Base-by-base conservation (phyloP, 257 asterid species). In the Ophiorrhiza pumila region DNA sequence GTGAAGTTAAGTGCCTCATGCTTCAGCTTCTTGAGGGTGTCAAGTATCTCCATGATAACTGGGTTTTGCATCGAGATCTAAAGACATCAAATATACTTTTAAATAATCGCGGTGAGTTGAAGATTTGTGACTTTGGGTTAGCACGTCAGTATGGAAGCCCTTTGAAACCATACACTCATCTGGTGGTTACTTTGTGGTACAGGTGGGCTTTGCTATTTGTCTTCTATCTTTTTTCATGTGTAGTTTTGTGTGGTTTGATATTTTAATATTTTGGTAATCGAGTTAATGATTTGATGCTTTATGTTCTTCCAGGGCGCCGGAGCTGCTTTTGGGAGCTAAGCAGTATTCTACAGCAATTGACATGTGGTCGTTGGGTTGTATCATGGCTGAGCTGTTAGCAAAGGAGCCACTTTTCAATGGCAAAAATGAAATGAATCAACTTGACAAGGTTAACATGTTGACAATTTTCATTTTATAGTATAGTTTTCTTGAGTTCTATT, bases 351-450 rank as follows among this genome's bases (percentile, higher is more conserved):
- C 96, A 7, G 97, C 97, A 71, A 87, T 93, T 53, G 98, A 93
- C 76, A 93, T 90, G 95, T 93, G 98, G 98, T 93, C 98, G 1
- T 65, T 90, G 65, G 98, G 98, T n/a, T 93, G 98, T 79, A 89
- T 92, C 55, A 90, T 93, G 96, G 96, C 96, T 10, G 97, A 93
- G 74, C 75, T 93, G 41, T 79, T 93, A 60, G 82, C 87, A 7
- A 87, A 85, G 78, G 87, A 78, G 77, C 95, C 98, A 20, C 58
- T 93, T 75, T 93, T 93, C 74, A 86, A 82, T 65, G 98, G 98
- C 69, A 85, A 87, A 75, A 65, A 87, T 3, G 98, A 93, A 85
- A 43, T 87, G 49, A 96, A 90, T 34, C 97, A 93, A 77, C 88
- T 93, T 63, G 91, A 83, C 83, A 88, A 92, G 96, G 99, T 91